Evolutionary conservation across 2,329 filamentous ascomycete species (phyloP).

Genomic region (Aspergillus melleus): DNA sequence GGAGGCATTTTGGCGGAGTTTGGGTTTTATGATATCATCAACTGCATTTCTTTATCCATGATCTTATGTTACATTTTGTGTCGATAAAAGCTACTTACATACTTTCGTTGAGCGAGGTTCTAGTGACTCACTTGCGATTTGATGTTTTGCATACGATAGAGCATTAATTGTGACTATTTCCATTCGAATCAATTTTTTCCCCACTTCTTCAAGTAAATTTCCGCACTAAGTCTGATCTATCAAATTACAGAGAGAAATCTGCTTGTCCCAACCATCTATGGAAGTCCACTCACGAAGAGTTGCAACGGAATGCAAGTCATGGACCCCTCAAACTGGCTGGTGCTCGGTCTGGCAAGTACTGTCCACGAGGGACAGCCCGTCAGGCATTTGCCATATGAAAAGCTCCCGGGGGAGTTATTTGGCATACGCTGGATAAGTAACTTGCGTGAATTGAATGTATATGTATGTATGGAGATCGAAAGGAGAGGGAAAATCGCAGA

Average conservation of each 20-base stretch:
- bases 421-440: slow-evolving; percentile 30
- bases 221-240: neutral
- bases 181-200: neutral
- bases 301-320: slow-evolving; percentile 31
- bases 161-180: neutral
- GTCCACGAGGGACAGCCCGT: slow-evolving; percentile 21
- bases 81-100: neutral
- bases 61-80: neutral
- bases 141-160: neutral
- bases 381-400: slow-evolving; percentile 28
- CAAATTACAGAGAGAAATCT: slow-evolving; percentile 1
- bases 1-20: neutral
- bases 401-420: slow-evolving; percentile 1
- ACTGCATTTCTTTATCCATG: neutral
- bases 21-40: neutral
- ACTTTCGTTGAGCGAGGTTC: neutral
- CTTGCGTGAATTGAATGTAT: slow-evolving; percentile 28
- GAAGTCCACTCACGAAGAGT: slow-evolving; percentile 42
- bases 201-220: too few species aligned
- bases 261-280: slow-evolving; percentile 49
- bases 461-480: slow-evolving; percentile 13
- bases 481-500: slow-evolving; percentile 14
- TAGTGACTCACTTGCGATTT: neutral
- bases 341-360: slow-evolving; percentile 41
- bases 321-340: slow-evolving; percentile 51